Conservation (phyloP, 1,139 yeast genomes). For the Protomyces arabidopsidicola region DNA sequence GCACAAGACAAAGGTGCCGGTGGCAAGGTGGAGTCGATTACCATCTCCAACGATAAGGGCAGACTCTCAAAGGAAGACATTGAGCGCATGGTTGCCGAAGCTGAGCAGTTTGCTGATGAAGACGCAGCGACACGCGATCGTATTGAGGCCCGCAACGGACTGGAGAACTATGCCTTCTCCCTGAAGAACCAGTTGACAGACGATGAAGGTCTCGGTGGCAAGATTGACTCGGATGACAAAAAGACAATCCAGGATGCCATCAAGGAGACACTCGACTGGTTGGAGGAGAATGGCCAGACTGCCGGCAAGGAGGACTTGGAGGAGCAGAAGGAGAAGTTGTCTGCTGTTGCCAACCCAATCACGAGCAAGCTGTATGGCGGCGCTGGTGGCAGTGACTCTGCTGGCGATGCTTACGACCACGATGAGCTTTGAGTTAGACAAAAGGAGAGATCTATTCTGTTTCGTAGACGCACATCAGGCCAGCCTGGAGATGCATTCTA, state of each 20-base stretch:
- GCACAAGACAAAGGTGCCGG: slow-evolving; percentile 97
- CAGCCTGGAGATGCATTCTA: no score
- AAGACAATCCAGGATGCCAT: slow-evolving; percentile 84
- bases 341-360: slow-evolving; percentile 83
- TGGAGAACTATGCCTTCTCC: slow-evolving; percentile 84
- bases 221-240: slow-evolving; percentile 85
- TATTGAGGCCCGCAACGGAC: slow-evolving; percentile 79
- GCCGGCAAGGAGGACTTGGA: slow-evolving; percentile 92
- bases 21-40: slow-evolving; percentile 77
- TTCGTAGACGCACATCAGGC: no score
- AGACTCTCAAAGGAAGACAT: slow-evolving; percentile 87
- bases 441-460: no score
- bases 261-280: slow-evolving; percentile 81
- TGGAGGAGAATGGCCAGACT: slow-evolving; percentile 78
- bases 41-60: slow-evolving; percentile 95
- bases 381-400: slow-evolving; percentile 47
- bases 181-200: slow-evolving; percentile 74
- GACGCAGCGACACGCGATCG: slow-evolving; percentile 75
- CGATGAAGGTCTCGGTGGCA: slow-evolving; percentile 63
- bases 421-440: slow-evolving; percentile 53
- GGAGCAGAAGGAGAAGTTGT: slow-evolving; percentile 84
- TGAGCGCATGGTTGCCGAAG: slow-evolving; percentile 92
- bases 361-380: slow-evolving; percentile 83
- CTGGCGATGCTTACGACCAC: slow-evolving; percentile 61
- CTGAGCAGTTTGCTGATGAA: slow-evolving; percentile 83